Evolutionary conservation across 805 yeast genomes (phyloP).

Genomic region (Huiozyma sinensis): DNA sequence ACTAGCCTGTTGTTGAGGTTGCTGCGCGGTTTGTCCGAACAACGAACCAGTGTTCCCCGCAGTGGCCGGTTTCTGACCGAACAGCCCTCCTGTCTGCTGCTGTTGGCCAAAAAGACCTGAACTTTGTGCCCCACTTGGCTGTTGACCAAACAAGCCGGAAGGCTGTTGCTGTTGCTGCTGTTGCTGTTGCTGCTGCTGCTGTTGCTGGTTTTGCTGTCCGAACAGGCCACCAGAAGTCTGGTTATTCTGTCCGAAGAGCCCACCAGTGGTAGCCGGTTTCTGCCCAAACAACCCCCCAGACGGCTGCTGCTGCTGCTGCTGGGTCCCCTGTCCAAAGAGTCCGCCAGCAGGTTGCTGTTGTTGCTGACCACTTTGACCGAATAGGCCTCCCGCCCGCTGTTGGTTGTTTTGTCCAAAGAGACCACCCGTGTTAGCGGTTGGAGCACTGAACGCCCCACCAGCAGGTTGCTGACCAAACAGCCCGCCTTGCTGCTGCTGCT

Average conservation of each 20-base stretch:
- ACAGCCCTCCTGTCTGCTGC: conserved; percentile 11
- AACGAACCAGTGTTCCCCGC: conserved; percentile 5
- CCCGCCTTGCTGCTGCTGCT: conserved; percentile 20
- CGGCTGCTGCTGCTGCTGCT: conserved; percentile 6
- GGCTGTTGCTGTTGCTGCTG: neutral
- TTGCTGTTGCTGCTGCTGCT: neutral
- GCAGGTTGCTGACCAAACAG: conserved; percentile 11
- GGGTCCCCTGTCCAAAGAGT: conserved; percentile 31
- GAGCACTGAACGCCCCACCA: conserved; percentile 37
- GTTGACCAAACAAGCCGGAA: neutral
- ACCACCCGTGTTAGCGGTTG: conserved; percentile 12
- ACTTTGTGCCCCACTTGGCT: conserved; percentile 2
- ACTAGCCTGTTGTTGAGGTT: conserved; percentile 8
- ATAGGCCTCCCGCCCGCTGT: conserved; percentile 19
- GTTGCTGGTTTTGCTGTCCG: conserved; percentile 25
- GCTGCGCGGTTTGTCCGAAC: conserved; percentile 6
- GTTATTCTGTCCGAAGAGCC: conserved; percentile 30
- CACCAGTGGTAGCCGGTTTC: conserved; percentile 29
- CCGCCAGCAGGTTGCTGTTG: conserved; percentile 19
- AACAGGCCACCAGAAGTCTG: conserved; percentile 23
- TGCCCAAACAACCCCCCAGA: conserved; percentile 31
- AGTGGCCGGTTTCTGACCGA: conserved; percentile 3
- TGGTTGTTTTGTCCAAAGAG: conserved; percentile 24
- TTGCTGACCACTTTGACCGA: conserved; percentile 17
- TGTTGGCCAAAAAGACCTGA: conserved; percentile 19